Percentiles rank a stretch among this genome's conserved stretches.
Evolutionary conservation across 2,329 filamentous ascomycete genomes (phyloP).

Genomic region (Hymenoscyphus albidus): DNA sequence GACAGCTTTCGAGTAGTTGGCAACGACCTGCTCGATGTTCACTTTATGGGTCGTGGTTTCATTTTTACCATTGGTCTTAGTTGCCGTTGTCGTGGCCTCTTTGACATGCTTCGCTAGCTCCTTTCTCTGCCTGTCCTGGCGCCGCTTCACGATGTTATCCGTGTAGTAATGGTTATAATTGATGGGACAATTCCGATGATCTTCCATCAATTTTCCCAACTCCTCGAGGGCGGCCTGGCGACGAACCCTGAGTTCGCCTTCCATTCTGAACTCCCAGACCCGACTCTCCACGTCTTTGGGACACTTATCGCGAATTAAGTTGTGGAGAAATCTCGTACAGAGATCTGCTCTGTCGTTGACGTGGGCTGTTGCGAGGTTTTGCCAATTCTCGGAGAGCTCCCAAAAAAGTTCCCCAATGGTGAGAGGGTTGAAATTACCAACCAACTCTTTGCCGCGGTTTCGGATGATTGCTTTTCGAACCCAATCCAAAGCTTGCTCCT

Average conservation of each 20-base stretch:
- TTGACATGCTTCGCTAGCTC: too few relatives aligned
- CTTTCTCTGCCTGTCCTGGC: too few relatives aligned
- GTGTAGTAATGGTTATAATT: constrained; percentile 37
- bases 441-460: constrained; percentile 25
- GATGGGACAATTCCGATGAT: constrained; percentile 32
- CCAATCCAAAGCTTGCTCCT: too few relatives aligned
- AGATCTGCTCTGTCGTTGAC: neutral
- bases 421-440: constrained; percentile 18
- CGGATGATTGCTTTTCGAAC: neutral
- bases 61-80: too few relatives aligned
- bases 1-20: too few relatives aligned
- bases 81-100: too few relatives aligned
- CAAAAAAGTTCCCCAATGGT: constrained; percentile 15
- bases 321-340: constrained; percentile 8
- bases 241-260: neutral
- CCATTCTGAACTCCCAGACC: constrained; percentile 6
- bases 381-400: constrained; percentile 13
- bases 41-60: too few relatives aligned
- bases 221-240: neutral
- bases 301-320: constrained; percentile 3
- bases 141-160: too few relatives aligned
- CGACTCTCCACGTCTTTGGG: constrained; percentile 9
- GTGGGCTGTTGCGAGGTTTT: constrained; percentile 8
- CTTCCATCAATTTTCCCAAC: constrained; percentile 25
- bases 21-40: too few relatives aligned